phyloP scores from a whole-genome alignment of 352 stramenopile species.

The Globisporangium cylindrosporum region DNA sequence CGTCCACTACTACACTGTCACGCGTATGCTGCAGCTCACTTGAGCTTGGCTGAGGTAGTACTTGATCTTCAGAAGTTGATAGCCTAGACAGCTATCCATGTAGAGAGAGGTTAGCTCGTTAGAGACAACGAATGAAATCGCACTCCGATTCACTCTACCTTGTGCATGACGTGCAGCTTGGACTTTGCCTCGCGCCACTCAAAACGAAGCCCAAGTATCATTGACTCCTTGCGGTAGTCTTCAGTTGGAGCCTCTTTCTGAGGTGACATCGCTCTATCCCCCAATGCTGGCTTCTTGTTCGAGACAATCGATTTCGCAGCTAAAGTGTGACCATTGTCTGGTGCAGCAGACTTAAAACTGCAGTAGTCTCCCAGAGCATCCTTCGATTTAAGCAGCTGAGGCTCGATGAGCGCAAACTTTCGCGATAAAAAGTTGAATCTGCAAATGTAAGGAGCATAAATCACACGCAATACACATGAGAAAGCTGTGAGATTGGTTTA shows the following conservation, averaged over 20 bases:
- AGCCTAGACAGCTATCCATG: not conserved
- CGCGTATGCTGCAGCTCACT: not conserved
- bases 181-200: constrained; percentile 68
- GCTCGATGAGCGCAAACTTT: constrained; percentile 50
- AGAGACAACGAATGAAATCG: not conserved
- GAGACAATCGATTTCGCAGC: not conserved
- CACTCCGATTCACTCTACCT: constrained; percentile 30
- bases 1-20: not conserved
- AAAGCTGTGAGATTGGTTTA: too few species aligned
- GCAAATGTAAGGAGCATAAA: not conserved
- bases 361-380: constrained; percentile 50
- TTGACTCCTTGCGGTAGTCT: constrained; percentile 30
- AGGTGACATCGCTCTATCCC: not conserved
- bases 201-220: constrained; percentile 57
- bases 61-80: not conserved
- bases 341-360: constrained; percentile 44
- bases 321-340: not conserved
- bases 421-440: constrained; percentile 43
- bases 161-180: constrained; percentile 57
- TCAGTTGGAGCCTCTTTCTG: not conserved
- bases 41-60: not conserved
- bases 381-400: constrained; percentile 32
- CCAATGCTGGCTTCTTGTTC: not conserved
- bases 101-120: not conserved
- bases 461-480: not conserved